Conservation (phyloP, 139 green algal species). For the Yamagishiella unicocca region DNA sequence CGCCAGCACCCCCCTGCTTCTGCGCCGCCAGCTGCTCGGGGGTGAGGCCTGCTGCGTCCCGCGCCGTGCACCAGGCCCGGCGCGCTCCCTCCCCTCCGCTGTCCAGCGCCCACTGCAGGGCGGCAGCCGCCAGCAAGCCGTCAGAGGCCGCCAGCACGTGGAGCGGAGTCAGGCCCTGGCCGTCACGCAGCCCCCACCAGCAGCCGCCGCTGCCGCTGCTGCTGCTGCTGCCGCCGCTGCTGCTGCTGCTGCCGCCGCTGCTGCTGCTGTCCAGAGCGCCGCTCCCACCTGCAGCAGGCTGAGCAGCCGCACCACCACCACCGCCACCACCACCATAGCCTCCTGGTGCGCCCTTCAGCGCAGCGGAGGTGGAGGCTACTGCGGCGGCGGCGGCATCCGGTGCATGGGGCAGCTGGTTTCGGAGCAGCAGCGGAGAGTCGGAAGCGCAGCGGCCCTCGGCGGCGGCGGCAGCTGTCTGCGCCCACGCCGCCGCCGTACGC, state of each 20-base stretch:
- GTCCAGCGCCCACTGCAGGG: not conserved
- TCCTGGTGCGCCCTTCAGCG: too few species aligned
- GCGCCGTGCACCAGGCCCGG: not conserved
- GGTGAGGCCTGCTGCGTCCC: not conserved
- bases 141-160: conserved; percentile 6
- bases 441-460: too few species aligned
- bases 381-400: not conserved
- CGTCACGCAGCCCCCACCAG: conserved; percentile 6
- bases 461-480: not conserved
- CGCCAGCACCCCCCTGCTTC: too few species aligned
- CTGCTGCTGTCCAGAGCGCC: too few species aligned
- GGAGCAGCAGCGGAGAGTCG: too few species aligned
- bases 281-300: too few species aligned
- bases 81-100: not conserved
- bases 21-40: not conserved
- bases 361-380: too few species aligned
- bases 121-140: not conserved
- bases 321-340: not conserved
- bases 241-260: too few species aligned
- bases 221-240: too few species aligned
- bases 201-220: not conserved
- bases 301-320: not conserved
- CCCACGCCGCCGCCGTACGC: not conserved
- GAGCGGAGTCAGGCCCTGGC: conserved; percentile 5
- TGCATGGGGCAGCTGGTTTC: too few species aligned